A percentile compares a stretch with the other conserved stretches of the same genome.
Conservation (phyloP, 345 rosid genomes). For the Dipteronia dyeriana region DNA sequence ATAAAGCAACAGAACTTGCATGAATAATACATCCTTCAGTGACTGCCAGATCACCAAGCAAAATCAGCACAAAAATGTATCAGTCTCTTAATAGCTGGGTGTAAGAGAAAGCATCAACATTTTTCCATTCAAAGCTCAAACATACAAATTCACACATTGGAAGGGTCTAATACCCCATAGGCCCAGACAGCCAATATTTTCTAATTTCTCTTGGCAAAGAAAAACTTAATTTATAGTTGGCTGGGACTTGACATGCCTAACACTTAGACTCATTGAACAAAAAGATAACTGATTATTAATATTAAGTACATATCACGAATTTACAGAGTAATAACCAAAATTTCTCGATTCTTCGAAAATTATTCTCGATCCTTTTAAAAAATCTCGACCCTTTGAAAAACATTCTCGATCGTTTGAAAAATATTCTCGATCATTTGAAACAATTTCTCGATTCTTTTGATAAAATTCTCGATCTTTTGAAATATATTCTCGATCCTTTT, state of each 20-base stretch:
- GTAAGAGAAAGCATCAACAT: background rate
- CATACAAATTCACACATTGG: background rate
- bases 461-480: too few species aligned
- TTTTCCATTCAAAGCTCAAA: background rate
- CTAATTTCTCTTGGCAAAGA: background rate
- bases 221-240: conserved; percentile 1
- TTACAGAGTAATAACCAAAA: background rate
- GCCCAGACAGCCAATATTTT: background rate
- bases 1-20: background rate
- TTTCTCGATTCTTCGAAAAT: too few species aligned
- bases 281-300: background rate
- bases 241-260: background rate
- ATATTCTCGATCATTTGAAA: too few species aligned
- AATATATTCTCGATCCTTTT: too few species aligned
- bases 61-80: background rate
- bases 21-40: background rate
- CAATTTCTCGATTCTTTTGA: too few species aligned
- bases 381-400: too few species aligned
- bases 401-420: too few species aligned
- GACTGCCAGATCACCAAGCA: background rate
- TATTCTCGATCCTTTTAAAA: too few species aligned
- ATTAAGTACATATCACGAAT: background rate
- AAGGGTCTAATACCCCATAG: background rate
- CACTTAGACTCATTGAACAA: background rate
- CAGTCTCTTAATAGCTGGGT: background rate